A percentile compares a stretch with the other conserved stretches of the same genome.
These are phyloP conservation scores for Anastatica hierochuntica DNA, from an alignment of 345 rosid genomes.

Conservation along the genomic window DNA sequence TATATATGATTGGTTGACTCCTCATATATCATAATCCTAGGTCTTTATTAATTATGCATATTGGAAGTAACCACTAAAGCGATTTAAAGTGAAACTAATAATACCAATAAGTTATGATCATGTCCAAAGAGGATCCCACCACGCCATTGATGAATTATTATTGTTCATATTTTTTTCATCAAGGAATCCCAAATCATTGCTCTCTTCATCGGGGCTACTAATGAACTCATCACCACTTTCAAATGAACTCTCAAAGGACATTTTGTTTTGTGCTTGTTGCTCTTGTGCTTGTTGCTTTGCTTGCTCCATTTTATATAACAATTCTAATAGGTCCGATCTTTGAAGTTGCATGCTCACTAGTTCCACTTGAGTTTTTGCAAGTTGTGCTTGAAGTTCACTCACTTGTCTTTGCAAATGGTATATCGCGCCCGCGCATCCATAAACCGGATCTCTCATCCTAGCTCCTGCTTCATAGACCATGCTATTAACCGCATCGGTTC, in stretches of 20 bases:
- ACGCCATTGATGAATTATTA: conserved; percentile 19
- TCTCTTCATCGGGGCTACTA: conserved; percentile 31
- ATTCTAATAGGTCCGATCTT: conserved; percentile 53
- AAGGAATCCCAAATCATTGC: conserved; percentile 31
- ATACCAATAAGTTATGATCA: conserved; percentile 28
- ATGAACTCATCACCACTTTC: conserved; percentile 31
- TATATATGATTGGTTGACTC: conserved; percentile 21
- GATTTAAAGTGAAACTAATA: conserved; percentile 22
- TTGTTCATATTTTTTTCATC: conserved; percentile 25
- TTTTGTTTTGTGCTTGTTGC: conserved; percentile 26
- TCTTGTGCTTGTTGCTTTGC: conserved; percentile 24
- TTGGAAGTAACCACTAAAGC: conserved; percentile 30
- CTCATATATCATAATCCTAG: conserved; percentile 23
- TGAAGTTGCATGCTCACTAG: conserved; percentile 54
- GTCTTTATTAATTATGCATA: conserved; percentile 20
- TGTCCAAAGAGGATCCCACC: conserved; percentile 68
- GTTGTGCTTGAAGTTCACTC: conserved; percentile 67
- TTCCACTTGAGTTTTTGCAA: conserved; percentile 74
- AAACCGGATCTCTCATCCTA: conserved; percentile 78
- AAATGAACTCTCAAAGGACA: conserved; percentile 25
- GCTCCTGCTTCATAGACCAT: conserved; percentile 96
- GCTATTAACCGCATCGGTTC: conserved; percentile 91
- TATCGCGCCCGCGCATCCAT: conserved; percentile 89
- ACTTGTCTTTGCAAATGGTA: conserved; percentile 78
- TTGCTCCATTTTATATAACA: conserved; percentile 51